phyloP scores from a whole-genome alignment of 1,139 yeast species.

The Yamadazyma pseudoaaseri region DNA sequence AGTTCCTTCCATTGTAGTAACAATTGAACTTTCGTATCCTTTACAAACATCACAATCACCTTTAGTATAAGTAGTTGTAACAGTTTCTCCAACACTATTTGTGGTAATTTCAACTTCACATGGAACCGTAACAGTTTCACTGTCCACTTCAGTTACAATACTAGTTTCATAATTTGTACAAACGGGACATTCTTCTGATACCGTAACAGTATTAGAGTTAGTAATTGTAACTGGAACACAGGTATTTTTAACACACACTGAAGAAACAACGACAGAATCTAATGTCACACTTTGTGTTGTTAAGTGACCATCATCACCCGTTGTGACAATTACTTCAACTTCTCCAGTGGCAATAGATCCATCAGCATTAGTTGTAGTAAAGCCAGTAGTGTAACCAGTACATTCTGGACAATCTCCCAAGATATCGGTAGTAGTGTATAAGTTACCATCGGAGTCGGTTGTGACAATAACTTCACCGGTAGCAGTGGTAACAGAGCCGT shows the following conservation, averaged over 20 bases:
- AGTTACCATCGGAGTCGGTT: slow-evolving; percentile 10
- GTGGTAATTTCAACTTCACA: slow-evolving; percentile 14
- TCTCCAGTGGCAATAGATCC: slow-evolving; percentile 6
- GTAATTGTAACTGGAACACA: slow-evolving; percentile 12
- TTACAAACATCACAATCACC: slow-evolving; percentile 11
- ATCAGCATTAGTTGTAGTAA: slow-evolving; percentile 11
- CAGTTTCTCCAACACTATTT: slow-evolving; percentile 4
- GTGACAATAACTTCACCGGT: slow-evolving; percentile 12
- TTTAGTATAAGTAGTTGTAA: slow-evolving; percentile 17
- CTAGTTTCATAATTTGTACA: slow-evolving; percentile 8
- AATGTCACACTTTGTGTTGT: slow-evolving; percentile 7
- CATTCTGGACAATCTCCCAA: slow-evolving; percentile 8
- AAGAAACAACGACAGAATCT: slow-evolving; percentile 7
- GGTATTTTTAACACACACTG: slow-evolving; percentile 12
- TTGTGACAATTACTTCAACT: slow-evolving; percentile 13
- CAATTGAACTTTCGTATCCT: slow-evolving; percentile 6
- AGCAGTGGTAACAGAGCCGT: slow-evolving; percentile 9
- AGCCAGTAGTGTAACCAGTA: slow-evolving; percentile 13
- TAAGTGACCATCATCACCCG: slow-evolving; percentile 10
- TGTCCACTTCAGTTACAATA: slow-evolving; percentile 6
- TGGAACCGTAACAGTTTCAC: slow-evolving; percentile 9
- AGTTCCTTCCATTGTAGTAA: slow-evolving; percentile 4
- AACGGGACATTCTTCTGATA: slow-evolving; percentile 5
- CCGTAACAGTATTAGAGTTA: slow-evolving; percentile 1
- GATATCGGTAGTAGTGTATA: slow-evolving; percentile 12